These are phyloP conservation scores for Quercus robur DNA, from an alignment of 306 rosid species.

Conservation along the genomic window DNA sequence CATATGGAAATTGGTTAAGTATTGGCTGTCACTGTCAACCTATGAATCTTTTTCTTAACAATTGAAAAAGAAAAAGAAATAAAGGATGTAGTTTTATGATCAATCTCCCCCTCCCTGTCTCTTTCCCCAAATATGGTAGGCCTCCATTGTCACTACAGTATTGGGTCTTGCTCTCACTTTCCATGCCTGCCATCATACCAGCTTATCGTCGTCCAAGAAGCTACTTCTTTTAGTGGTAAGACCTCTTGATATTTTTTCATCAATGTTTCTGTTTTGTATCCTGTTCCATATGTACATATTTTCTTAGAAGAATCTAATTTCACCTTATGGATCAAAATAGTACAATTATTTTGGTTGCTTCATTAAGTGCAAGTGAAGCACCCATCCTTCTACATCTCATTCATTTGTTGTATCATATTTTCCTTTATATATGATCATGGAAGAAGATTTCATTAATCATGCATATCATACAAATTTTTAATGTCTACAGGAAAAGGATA, in stretches of 20 bases:
- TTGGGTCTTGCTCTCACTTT: no score
- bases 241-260: not conserved
- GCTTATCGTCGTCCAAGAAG: no score
- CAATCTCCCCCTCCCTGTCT: no score
- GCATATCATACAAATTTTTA: not conserved
- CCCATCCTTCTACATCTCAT: not conserved
- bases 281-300: not conserved
- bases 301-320: not conserved
- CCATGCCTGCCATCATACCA: no score
- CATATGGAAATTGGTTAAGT: not conserved
- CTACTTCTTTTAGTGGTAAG: not conserved
- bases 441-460: conserved; percentile 4
- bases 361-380: not conserved
- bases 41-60: no score
- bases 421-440: not conserved
- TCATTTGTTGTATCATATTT: not conserved
- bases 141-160: no score
- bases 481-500: conserved; percentile 46
- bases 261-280: not conserved
- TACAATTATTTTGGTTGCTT: not conserved
- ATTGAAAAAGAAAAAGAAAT: no score
- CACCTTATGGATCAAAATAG: not conserved
- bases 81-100: no score
- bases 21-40: not conserved
- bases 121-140: no score